These are phyloP conservation scores for Dactylellina parvicollis DNA, from an alignment of 2,329 filamentous ascomycete genomes.

Conservation along the genomic window DNA sequence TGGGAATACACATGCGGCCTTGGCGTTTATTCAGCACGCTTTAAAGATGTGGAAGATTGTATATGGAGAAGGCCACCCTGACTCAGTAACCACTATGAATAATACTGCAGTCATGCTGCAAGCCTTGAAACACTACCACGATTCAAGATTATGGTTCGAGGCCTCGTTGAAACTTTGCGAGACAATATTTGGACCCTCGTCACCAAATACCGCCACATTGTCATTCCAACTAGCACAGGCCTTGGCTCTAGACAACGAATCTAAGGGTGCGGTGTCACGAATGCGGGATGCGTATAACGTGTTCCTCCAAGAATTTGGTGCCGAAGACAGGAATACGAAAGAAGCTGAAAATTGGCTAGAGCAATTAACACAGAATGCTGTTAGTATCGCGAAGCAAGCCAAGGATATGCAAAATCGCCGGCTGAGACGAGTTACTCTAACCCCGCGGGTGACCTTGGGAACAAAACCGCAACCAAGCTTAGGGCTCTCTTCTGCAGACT, in stretches of 20 bases:
- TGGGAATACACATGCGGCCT: constrained; percentile 86
- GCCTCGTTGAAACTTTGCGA: constrained; percentile 89
- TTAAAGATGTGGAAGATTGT: constrained; percentile 97
- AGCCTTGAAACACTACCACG: constrained; percentile 90
- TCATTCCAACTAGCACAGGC: constrained; percentile 97
- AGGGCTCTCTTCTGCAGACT: constrained; percentile 66
- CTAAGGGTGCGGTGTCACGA: constrained; percentile 86
- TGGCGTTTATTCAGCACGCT: constrained; percentile 89
- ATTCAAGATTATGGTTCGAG: constrained; percentile 97
- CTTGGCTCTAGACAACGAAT: constrained; percentile 92
- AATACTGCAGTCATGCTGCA: constrained; percentile 99
- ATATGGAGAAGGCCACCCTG: constrained; percentile 90
- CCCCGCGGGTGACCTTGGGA: constrained; percentile 69
- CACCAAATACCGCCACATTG: constrained; percentile 91
- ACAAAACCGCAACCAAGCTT: constrained; percentile 72
- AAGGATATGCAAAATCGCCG: constrained; percentile 83
- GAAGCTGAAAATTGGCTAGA: constrained; percentile 97
- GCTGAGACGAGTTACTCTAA: constrained; percentile 76
- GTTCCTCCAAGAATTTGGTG: constrained; percentile 85
- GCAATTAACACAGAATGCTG: constrained; percentile 93
- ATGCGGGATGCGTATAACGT: constrained; percentile 98
- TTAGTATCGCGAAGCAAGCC: constrained; percentile 90
- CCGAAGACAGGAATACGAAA: constrained; percentile 96
- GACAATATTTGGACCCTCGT: constrained; percentile 85
- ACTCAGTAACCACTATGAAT: constrained; percentile 98